Conservation (phyloP, 2,329 filamentous ascomycete species). For the Gaeumannomyces tritici region DNA sequence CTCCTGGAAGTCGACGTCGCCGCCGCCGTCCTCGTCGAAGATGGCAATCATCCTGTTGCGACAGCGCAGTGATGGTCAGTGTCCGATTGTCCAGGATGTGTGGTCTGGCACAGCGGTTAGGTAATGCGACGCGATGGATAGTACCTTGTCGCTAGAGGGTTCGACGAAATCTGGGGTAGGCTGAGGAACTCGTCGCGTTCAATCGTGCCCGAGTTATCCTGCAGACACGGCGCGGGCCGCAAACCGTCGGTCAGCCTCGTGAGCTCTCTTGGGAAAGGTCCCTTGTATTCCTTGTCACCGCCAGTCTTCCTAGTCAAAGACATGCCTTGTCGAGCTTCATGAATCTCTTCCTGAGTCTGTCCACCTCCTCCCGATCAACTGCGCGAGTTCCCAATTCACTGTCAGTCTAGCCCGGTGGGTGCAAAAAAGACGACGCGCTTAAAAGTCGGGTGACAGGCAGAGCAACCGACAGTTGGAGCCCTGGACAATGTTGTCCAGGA, state of each 20-base stretch:
- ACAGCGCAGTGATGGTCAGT: neutral
- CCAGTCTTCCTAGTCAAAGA: conserved; percentile 3
- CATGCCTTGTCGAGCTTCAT: conserved; percentile 98
- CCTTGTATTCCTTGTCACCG: neutral
- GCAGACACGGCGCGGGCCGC: neutral
- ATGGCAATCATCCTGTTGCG: conserved; percentile 85
- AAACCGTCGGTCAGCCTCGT: neutral
- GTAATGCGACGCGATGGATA: neutral
- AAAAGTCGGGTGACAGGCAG: neutral
- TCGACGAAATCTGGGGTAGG: conserved; percentile 93
- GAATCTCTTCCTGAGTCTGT: conserved; percentile 89
- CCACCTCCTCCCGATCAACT: conserved; percentile 98
- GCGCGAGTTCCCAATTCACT: neutral
- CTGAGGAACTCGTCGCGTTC: conserved; percentile 97
- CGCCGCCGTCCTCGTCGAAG: conserved; percentile 96
- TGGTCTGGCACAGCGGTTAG: no score
- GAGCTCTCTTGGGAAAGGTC: neutral
- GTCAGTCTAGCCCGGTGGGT: neutral
- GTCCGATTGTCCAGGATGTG: neutral
- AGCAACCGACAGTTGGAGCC: conserved; percentile 74
- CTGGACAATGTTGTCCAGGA: conserved; percentile 93
- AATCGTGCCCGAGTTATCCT: conserved; percentile 98
- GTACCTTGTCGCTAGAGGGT: conserved; percentile 89
- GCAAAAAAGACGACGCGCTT: neutral
- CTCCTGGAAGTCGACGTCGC: conserved; percentile 97